A percentile compares a stretch with the other conserved stretches of the same genome.
Evolutionary conservation across 768 basidiomycete species (phyloP).

Genomic region (Mycena maculata): DNA sequence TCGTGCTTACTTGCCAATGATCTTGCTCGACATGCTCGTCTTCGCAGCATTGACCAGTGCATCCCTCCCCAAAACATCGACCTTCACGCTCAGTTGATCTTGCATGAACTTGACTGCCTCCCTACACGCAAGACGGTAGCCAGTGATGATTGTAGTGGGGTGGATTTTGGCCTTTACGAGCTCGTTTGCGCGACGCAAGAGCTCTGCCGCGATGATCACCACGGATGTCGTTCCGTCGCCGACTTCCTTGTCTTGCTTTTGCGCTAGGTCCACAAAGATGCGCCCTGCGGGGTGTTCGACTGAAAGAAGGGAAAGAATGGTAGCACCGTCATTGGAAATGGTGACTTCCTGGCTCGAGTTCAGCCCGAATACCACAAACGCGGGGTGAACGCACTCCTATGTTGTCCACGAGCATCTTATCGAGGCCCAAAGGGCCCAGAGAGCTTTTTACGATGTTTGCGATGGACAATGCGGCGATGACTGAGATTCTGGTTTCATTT

Average conservation of each 20-base stretch:
- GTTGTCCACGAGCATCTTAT: constrained; percentile 98
- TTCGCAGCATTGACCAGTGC: constrained; percentile 96
- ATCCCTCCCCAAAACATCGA: constrained; percentile 91
- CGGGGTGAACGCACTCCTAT: constrained; percentile 80
- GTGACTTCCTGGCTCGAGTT: constrained; percentile 85
- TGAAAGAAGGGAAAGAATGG: constrained; percentile 93
- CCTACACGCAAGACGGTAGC: constrained; percentile 95
- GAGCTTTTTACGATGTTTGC: constrained; percentile 98
- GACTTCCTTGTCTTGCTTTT: constrained; percentile 99
- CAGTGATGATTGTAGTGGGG: constrained; percentile 99
- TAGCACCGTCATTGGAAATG: constrained; percentile 99
- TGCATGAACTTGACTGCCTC: constrained; percentile 99
- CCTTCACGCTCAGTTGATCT: constrained; percentile 95
- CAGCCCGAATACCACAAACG: not conserved
- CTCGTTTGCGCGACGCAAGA: constrained; percentile 95
- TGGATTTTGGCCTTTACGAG: constrained; percentile 98
- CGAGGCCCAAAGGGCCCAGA: constrained; percentile 92
- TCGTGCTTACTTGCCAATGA: constrained; percentile 87
- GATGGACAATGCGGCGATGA: constrained; percentile 94
- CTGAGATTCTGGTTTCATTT: constrained; percentile 54
- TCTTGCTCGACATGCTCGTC: constrained; percentile 99
- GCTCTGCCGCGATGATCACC: constrained; percentile 97
- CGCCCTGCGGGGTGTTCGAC: constrained; percentile 98
- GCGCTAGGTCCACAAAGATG: constrained; percentile 97
- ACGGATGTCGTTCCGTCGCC: constrained; percentile 99